Evolutionary conservation across 305 asterid species (phyloP).

Genomic region (Fraxinus greggii): DNA sequence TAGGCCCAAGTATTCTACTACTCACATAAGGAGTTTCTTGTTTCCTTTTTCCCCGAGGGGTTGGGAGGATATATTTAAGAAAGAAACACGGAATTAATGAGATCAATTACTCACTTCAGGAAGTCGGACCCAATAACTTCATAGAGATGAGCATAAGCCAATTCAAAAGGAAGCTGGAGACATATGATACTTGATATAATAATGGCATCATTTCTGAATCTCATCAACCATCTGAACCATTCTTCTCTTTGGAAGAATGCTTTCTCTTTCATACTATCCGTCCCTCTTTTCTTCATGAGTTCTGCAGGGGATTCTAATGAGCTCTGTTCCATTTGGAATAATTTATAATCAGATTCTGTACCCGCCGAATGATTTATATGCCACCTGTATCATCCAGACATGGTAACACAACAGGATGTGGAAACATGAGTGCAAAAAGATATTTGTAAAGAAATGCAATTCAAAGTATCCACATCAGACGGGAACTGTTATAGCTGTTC

Average conservation of each 20-base stretch:
- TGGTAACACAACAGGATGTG: neutral
- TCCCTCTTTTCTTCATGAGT: slow-evolving; percentile 48
- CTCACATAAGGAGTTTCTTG: neutral
- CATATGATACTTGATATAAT: slow-evolving; percentile 73
- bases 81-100: neutral
- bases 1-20: neutral
- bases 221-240: slow-evolving; percentile 81
- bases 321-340: slow-evolving; percentile 40
- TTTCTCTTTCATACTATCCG: slow-evolving; percentile 54
- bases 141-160: slow-evolving; percentile 87
- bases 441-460: neutral
- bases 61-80: neutral
- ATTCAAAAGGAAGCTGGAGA: slow-evolving; percentile 92
- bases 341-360: slow-evolving; percentile 49
- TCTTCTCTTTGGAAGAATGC: slow-evolving; percentile 78
- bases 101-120: slow-evolving; percentile 59
- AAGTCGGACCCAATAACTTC: slow-evolving; percentile 59
- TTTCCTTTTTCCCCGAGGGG: neutral
- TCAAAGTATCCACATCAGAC: neutral
- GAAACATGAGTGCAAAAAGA: neutral
- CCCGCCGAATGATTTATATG: slow-evolving; percentile 56
- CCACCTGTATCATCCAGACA: slow-evolving; percentile 50
- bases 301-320: slow-evolving; percentile 44
- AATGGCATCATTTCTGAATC: slow-evolving; percentile 83
- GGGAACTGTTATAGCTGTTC: neutral